Base-by-base conservation (phyloP, 2,329 filamentous ascomycete genomes). In the Neocatenulostroma microsporum region DNA sequence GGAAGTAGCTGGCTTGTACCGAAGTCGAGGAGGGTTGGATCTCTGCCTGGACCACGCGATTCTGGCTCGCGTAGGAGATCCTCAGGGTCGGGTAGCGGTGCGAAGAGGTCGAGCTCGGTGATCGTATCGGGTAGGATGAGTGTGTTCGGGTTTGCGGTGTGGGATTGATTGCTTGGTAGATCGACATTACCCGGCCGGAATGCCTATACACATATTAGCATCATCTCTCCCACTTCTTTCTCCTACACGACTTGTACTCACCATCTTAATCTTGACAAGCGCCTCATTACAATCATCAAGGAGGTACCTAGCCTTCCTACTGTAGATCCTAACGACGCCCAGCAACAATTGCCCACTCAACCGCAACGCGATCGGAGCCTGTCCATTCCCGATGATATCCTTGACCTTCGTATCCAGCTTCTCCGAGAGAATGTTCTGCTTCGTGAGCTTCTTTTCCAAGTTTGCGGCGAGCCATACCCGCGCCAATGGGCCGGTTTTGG, bases 401-500 rank as follows among this genome's bases (percentile, higher is more conserved):
- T 86, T 83, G 48, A 98, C 88, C 63, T 88, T 94, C 67, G 87
- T 85, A 54, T 89, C 83, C 51, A 98, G 83, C 66, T 94, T 93
- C 41, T 88, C 89, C 60, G 94, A 86, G 47, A 98, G 63, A 50
- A 96, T 91, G 56, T 95, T 87, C 46, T 86, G 87, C 68, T 98
- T 98, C 51, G 88, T 94, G 42, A 98, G 79, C 69, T 96, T 98
- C 72, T 89, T 87, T 75, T 96, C 91, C 48, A 96, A 74, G 65
- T 96, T 98, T 69, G 91, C 87, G 21, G 91, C 94, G 44, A 96
- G 77, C 91, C 91, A 98, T 68, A 96, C 88, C 59, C 87, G 85
- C 66, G 91, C 91, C 72, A 98, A 68, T 57, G 91, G 89, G 70
- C 91, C 91, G 54, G 86, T 94, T 80, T 94, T 94, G 62, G 88